Conservation (phyloP, 1,284 basidiomycete species). For the Ustilago sp. region DNA sequence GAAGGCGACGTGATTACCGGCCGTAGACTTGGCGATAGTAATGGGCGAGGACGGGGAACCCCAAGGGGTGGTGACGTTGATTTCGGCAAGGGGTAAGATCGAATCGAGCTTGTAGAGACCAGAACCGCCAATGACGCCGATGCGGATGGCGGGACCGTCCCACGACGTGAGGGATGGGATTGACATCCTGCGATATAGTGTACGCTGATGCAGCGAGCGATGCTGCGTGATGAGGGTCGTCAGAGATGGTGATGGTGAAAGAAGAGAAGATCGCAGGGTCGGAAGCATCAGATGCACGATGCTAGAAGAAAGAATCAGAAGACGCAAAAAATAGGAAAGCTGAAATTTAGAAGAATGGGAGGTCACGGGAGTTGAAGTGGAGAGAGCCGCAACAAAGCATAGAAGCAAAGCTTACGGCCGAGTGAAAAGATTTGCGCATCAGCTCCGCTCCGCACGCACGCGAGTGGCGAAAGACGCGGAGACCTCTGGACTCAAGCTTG, state of each 20-base stretch:
- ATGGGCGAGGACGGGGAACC: conserved; percentile 91
- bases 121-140: conserved; percentile 67
- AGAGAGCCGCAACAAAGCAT: too few species aligned
- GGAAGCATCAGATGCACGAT: conserved; percentile 1
- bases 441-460: too few species aligned
- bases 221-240: not conserved
- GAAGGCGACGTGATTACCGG: conserved; percentile 84
- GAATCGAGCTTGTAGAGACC: conserved; percentile 68
- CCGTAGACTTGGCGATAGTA: conserved; percentile 83
- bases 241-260: not conserved
- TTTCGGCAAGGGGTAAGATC: conserved; percentile 60
- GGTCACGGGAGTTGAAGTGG: not conserved
- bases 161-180: conserved; percentile 32
- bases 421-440: too few species aligned
- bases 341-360: conserved; percentile 1
- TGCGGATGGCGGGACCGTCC: conserved; percentile 51
- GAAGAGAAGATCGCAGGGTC: not conserved
- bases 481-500: too few species aligned
- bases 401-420: too few species aligned
- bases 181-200: conserved; percentile 20
- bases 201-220: conserved; percentile 3
- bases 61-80: conserved; percentile 79
- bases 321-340: not conserved
- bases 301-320: not conserved
- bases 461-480: too few species aligned